Base-by-base conservation (phyloP, 164 flowering plant genomes). In the Brasenia schreberi region DNA sequence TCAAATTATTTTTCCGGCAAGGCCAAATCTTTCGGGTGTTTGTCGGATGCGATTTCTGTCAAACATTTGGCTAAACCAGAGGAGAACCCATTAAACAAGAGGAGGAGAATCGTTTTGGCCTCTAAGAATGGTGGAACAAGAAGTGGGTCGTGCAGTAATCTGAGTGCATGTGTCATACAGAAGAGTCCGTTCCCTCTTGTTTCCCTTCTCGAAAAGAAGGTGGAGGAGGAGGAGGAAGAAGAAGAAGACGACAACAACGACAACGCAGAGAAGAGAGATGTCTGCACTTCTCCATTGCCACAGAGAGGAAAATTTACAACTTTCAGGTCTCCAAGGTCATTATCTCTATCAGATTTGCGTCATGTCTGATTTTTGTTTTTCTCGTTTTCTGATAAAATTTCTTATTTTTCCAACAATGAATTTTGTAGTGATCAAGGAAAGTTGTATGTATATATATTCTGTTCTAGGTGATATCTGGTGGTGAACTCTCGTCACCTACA, bases 11-110 rank as follows among this genome's bases (percentile, higher is more conserved):
- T 71, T 66, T 16, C 72, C 0, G 86, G 86, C 42, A 83, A 73
- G 71, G 81, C 84, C 4, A 83, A 83, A 64, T 83, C 86, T 5
- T 83, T 83, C 42, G 74, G 75, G 11, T 76, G 73, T 71, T 56
- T 84, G 42, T 56, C 80, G 19, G 78, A 78, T 4, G 84, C 69
- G 67, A 70, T 58, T 23, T 18, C 42, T 0, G 70, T 69, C 62
- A 68, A 74, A 42, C 82, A 80, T 56, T 33, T 83, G 69, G 73
- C 66, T 66, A 83, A 83, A 66, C 18, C 66, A 43, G 85, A 83
- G 64, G 85, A 83, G 64, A 80, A 76, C 60, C 80, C 85, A 23
- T 73, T 83, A 63, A 83, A 80, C 82, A 83, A 83, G 77, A 74
- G 81, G 71, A 73, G 85, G 58, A 75, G 85, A 27, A 43, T 76